A percentile compares a stretch with the other conserved stretches of the same genome.
Conservation (phyloP, 106 monocot genomes). For the Agapanthus africanus region DNA sequence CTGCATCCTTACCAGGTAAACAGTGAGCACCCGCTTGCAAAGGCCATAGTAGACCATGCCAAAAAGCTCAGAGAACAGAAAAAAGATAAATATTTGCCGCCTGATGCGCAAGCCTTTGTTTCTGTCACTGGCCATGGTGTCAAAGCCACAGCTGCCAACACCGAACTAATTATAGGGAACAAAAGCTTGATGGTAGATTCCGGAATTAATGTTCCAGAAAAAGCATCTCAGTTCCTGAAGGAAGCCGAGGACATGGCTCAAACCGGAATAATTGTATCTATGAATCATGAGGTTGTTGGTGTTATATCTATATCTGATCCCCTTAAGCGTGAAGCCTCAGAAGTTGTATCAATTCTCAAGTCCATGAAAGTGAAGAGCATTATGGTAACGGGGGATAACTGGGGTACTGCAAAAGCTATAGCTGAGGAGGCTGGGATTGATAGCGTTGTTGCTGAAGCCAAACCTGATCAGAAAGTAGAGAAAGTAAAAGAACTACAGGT, state of each 20-base stretch:
- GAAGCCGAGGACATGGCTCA: conserved; percentile 66
- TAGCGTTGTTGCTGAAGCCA: conserved; percentile 66
- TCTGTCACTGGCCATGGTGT: conserved; percentile 80
- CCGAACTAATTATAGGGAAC: conserved; percentile 65
- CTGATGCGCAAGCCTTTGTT: conserved; percentile 52
- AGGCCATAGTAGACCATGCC: conserved; percentile 71
- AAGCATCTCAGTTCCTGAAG: conserved; percentile 62
- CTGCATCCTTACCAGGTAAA: conserved; percentile 42
- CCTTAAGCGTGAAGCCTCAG: conserved; percentile 60
- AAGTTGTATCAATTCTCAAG: conserved; percentile 70
- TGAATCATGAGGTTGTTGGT: conserved; percentile 63
- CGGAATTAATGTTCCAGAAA: conserved; percentile 39
- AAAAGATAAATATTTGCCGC: conserved; percentile 37
- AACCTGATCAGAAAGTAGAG: conserved; percentile 70
- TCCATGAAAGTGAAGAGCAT: conserved; percentile 87
- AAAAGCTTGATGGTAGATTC: conserved; percentile 73
- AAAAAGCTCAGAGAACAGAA: conserved; percentile 56
- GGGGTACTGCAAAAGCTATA: conserved; percentile 87
- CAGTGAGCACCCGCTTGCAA: conserved; percentile 87
- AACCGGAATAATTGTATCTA: conserved; percentile 63
- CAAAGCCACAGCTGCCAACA: conserved; percentile 50
- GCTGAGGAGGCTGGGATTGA: conserved; percentile 72
- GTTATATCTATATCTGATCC: conserved; percentile 83
- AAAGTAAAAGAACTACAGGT: conserved; percentile 89
- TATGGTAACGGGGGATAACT: conserved; percentile 96